phyloP scores from a whole-genome alignment of 257 asterid genomes.

The Sherardia arvensis region DNA sequence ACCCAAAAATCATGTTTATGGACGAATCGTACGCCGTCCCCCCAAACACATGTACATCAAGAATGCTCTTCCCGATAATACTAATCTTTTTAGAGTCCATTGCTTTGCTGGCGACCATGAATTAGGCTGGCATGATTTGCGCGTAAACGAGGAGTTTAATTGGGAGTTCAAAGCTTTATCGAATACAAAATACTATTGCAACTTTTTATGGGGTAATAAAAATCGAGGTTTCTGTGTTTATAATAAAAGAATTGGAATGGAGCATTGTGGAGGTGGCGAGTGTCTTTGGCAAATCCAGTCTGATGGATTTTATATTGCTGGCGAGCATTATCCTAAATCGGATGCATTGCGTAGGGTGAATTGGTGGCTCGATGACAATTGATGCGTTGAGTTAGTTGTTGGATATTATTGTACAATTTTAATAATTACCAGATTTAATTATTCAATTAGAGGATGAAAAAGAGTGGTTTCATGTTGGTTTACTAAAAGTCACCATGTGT shows the following conservation, averaged over 20 bases:
- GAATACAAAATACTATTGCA: not conserved
- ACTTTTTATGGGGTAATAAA: not conserved
- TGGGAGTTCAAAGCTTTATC: not conserved
- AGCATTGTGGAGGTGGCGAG: not conserved
- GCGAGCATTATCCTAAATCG: not conserved
- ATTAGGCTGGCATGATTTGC: not conserved
- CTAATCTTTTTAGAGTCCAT: not conserved
- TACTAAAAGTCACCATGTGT: too few relatives aligned
- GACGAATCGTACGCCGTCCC: not conserved
- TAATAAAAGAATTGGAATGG: not conserved
- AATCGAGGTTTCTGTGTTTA: not conserved
- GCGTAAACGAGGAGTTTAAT: not conserved
- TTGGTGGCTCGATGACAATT: not conserved
- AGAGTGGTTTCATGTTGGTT: too few relatives aligned
- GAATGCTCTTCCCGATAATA: not conserved
- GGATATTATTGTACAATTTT: too few relatives aligned
- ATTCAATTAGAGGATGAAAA: too few relatives aligned
- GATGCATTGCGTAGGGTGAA: not conserved
- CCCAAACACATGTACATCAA: not conserved
- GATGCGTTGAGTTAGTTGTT: too few relatives aligned
- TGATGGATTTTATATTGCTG: not conserved
- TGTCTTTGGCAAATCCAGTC: not conserved
- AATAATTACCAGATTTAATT: too few relatives aligned
- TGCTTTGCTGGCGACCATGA: not conserved
- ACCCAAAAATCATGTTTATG: not conserved